Conservation (phyloP, 2,329 filamentous ascomycete species). For the Pyrenophora teres region DNA sequence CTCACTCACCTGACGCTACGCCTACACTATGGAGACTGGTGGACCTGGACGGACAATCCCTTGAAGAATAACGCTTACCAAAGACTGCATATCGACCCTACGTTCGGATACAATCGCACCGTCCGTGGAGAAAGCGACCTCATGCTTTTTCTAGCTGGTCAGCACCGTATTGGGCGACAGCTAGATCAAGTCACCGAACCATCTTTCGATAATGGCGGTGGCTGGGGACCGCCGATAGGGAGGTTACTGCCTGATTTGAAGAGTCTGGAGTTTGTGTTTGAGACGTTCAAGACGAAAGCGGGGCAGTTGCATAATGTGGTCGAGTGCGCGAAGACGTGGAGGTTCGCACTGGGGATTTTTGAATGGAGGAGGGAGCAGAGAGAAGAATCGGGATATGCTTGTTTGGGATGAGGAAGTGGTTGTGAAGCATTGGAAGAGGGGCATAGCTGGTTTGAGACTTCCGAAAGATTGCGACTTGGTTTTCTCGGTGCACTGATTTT, state of each 20-base stretch:
- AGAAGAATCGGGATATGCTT: slow-evolving; percentile 15
- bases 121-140: slow-evolving; percentile 8
- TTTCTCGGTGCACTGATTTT: slow-evolving; percentile 1
- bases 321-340: slow-evolving; percentile 38
- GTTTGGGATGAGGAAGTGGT: slow-evolving; percentile 33
- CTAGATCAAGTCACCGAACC: neutral
- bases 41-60: slow-evolving; percentile 19
- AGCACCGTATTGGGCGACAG: slow-evolving; percentile 21
- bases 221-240: slow-evolving; percentile 21
- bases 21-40: slow-evolving; percentile 19
- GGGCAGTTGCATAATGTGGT: slow-evolving; percentile 31
- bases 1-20: slow-evolving; percentile 26
- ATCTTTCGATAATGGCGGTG: no score
- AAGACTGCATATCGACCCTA: slow-evolving; percentile 31
- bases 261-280: slow-evolving; percentile 28
- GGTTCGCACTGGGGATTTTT: slow-evolving; percentile 23
- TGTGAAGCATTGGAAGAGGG: slow-evolving; percentile 14
- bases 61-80: neutral
- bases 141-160: slow-evolving; percentile 26
- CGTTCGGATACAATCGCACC: slow-evolving; percentile 2
- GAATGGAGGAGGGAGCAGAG: neutral
- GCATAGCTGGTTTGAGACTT: neutral
- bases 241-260: slow-evolving; percentile 24
- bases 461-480: neutral
- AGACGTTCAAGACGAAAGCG: slow-evolving; percentile 33